Evolutionary conservation across 208 protist species (phyloP).

Genomic region (Phytomonas francai): DNA sequence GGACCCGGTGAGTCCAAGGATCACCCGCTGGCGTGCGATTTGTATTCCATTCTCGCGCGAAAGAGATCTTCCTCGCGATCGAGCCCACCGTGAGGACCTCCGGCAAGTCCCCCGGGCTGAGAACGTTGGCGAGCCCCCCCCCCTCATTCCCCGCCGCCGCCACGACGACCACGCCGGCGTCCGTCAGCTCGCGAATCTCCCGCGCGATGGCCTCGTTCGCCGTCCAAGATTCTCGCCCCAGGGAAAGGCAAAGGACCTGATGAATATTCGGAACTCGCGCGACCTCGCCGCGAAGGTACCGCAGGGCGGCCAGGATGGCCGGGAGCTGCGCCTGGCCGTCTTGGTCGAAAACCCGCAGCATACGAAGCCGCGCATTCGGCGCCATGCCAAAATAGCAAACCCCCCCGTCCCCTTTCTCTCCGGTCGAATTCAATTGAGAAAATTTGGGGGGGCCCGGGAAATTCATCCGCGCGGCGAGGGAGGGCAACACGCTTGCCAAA

Average conservation of each 20-base stretch:
- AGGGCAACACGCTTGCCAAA: too few relatives aligned
- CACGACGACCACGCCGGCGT: conserved; percentile 89
- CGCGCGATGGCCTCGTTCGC: neutral
- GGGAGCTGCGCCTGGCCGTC: conserved; percentile 74
- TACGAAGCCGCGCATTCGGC: conserved; percentile 83
- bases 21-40: neutral
- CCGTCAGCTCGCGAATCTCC: conserved; percentile 6
- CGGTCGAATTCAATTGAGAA: too few relatives aligned
- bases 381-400: conserved; percentile 83
- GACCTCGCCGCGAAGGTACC: neutral
- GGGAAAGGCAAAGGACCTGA: neutral
- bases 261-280: neutral
- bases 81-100: conserved; percentile 95
- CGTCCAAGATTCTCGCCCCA: neutral
- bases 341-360: conserved; percentile 93
- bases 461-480: too few relatives aligned
- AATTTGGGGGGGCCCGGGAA: too few relatives aligned
- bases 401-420: too few relatives aligned
- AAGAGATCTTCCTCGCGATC: conserved; percentile 13
- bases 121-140: conserved; percentile 91
- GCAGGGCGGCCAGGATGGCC: conserved; percentile 94
- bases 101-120: conserved; percentile 93
- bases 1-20: neutral
- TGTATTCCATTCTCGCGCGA: too few relatives aligned
- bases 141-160: conserved; percentile 97